These are phyloP conservation scores for Megacollybia marginata DNA, from an alignment of 768 basidiomycete genomes.

Conservation along the genomic window DNA sequence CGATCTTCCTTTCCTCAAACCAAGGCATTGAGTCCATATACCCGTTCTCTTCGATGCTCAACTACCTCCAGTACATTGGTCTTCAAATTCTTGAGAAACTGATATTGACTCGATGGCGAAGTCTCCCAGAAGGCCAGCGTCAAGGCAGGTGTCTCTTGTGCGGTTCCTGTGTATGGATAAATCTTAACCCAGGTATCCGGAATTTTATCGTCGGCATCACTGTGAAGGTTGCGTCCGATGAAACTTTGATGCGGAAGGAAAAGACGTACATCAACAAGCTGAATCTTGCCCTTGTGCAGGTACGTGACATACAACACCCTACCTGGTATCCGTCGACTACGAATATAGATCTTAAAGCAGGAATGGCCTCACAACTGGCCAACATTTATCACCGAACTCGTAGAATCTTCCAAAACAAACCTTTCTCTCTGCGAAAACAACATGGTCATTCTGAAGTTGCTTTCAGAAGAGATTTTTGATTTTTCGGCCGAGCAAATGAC, in stretches of 20 bases:
- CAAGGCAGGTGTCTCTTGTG: slow-evolving; percentile 45
- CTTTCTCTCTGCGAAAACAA: slow-evolving; percentile 98
- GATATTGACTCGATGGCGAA: slow-evolving; percentile 93
- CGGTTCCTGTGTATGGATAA: no score
- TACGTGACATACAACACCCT: slow-evolving; percentile 23
- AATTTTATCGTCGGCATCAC: slow-evolving; percentile 94
- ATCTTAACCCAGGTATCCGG: slow-evolving; percentile 61
- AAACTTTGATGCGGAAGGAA: slow-evolving; percentile 80
- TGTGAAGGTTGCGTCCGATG: slow-evolving; percentile 91
- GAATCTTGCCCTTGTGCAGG: slow-evolving; percentile 93
- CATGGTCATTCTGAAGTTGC: slow-evolving; percentile 94
- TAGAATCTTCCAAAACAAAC: slow-evolving; percentile 95
- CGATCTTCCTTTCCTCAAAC: slow-evolving; percentile 77
- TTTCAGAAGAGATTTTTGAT: slow-evolving; percentile 99
- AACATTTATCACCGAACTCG: slow-evolving; percentile 92
- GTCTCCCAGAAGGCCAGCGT: slow-evolving; percentile 88
- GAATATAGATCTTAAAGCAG: slow-evolving; percentile 86
- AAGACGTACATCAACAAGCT: slow-evolving; percentile 95
- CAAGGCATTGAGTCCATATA: slow-evolving; percentile 31
- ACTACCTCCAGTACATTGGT: slow-evolving; percentile 73
- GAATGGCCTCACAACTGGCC: slow-evolving; percentile 99
- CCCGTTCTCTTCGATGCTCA: slow-evolving; percentile 3
- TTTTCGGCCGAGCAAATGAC: slow-evolving; percentile 99
- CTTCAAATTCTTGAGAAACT: slow-evolving; percentile 95
- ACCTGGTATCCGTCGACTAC: neutral